Evolutionary conservation across 192 early-diverging fungal species (phyloP), one percentile per base, ranked within the genome.

Genomic region (Entomortierella lignicola): DNA sequence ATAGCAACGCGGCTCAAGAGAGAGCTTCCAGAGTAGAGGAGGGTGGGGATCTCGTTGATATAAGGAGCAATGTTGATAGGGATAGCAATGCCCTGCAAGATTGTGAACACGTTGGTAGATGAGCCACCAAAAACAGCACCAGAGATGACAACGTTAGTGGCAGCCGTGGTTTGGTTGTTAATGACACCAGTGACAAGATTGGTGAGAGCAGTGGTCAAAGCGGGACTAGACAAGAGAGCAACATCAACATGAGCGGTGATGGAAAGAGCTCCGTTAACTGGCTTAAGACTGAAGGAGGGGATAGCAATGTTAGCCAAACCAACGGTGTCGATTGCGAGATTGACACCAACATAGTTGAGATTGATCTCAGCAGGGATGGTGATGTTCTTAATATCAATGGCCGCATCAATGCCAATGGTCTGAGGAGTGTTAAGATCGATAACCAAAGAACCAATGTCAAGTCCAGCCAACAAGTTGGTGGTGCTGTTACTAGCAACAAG

Each of bases 51-150:
- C 47, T 52, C 62, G 54, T 42, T 31, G 26, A 77, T 56, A 47
- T 51, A 58, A 21, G 72, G 53, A 4, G 72, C 37, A 43, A 77
- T 37, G 47, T 77, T 53, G 54, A 68, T 58, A 32, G 72, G 72
- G 47, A 77, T 58, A 20, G 42, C 60, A 43, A 77, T 51, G 12
- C 25, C 60, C 47, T 77, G 72, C 39, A 77, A 53, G 66, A 77
- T 47, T 21, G 72, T 77, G 60, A 77, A 77, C 26, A 77, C 44
- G 44, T 77, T 77, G n/a, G 58, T 68, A n/a, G 72, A 1, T 13
- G 72, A 77, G 4, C 57, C 72, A 51, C 72, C 72, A 58, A 77
- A 77, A 59, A 63, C 60, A 15, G 72, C 60, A 20, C 72, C 72
- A 41, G 72, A 67, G 51, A 68, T 50, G 17, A 67, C 52, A 13